A percentile compares a stretch with the other conserved stretches of the same genome.
Evolutionary conservation across 331 rosid genomes (phyloP).

Genomic region (Dryas integrifolia): DNA sequence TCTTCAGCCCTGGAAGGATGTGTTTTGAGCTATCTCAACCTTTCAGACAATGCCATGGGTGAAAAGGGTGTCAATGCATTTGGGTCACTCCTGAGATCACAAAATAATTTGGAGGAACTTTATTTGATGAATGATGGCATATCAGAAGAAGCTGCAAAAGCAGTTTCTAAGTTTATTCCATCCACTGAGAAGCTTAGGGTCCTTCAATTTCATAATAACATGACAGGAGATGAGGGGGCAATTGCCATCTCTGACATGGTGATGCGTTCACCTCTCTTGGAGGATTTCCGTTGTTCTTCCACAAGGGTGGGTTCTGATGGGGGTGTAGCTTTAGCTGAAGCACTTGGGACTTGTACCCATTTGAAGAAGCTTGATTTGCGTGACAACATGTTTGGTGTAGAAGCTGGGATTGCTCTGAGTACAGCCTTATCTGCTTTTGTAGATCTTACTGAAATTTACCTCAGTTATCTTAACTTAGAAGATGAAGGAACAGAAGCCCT

Average conservation of each 20-base stretch:
- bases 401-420: conserved; percentile 75
- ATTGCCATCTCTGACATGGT: conserved; percentile 62
- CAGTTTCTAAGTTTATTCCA: conserved; percentile 77
- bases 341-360: conserved; percentile 59
- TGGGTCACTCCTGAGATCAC: conserved; percentile 65
- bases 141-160: conserved; percentile 92
- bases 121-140: conserved; percentile 92
- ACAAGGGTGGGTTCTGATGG: conserved; percentile 87
- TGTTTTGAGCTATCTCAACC: conserved; percentile 57
- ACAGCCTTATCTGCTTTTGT: conserved; percentile 53
- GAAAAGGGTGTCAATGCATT: conserved; percentile 90
- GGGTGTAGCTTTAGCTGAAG: conserved; percentile 75
- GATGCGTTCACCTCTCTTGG: conserved; percentile 61
- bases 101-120: conserved; percentile 70
- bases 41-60: conserved; percentile 86
- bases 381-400: conserved; percentile 89
- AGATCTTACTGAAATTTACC: conserved; percentile 70
- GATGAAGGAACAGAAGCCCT: conserved; percentile 76
- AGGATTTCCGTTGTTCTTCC: conserved; percentile 87
- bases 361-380: conserved; percentile 84
- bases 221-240: conserved; percentile 98
- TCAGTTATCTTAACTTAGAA: conserved; percentile 83
- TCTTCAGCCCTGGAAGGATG: conserved; percentile 78
- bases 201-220: conserved; percentile 85
- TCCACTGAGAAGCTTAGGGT: conserved; percentile 78